Evolutionary conservation across 1,139 yeast genomes (phyloP).

Genomic region (Magnusiomyces starmeri): DNA sequence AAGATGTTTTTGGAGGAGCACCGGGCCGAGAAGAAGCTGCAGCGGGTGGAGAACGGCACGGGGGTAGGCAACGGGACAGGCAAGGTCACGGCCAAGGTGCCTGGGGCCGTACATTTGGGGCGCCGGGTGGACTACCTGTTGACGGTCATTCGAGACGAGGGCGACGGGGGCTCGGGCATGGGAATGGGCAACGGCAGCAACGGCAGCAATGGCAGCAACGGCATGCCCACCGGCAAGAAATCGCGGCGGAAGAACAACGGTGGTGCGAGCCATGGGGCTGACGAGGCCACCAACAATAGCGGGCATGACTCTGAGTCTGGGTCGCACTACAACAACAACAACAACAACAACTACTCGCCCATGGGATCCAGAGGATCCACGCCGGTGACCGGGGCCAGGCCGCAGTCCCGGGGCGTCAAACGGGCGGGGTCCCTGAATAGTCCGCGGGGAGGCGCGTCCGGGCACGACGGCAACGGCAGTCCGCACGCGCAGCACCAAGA

Average conservation of each 20-base stretch:
- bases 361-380: constrained; percentile 6
- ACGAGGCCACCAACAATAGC: not conserved
- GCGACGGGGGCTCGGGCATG: constrained; percentile 41
- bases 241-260: not conserved
- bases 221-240: not conserved
- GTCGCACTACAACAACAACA: not conserved
- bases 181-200: constrained; percentile 3
- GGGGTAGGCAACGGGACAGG: constrained; percentile 18
- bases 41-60: constrained; percentile 34
- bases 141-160: constrained; percentile 50
- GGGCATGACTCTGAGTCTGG: not conserved
- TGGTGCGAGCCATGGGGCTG: not conserved
- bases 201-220: too few relatives aligned
- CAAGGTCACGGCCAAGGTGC: constrained; percentile 45
- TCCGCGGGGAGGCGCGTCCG: constrained; percentile 1
- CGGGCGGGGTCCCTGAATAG: not conserved
- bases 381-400: not conserved
- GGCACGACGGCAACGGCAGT: not conserved
- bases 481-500: constrained; percentile 3
- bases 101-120: constrained; percentile 91
- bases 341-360: not conserved
- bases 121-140: constrained; percentile 87
- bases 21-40: constrained; percentile 37
- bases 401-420: not conserved
- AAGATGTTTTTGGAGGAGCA: constrained; percentile 58